Percentiles rank a stretch among this genome's conserved stretches.
Conservation (phyloP, 495 filamentous ascomycete species). For the Thozetella sp. region DNA sequence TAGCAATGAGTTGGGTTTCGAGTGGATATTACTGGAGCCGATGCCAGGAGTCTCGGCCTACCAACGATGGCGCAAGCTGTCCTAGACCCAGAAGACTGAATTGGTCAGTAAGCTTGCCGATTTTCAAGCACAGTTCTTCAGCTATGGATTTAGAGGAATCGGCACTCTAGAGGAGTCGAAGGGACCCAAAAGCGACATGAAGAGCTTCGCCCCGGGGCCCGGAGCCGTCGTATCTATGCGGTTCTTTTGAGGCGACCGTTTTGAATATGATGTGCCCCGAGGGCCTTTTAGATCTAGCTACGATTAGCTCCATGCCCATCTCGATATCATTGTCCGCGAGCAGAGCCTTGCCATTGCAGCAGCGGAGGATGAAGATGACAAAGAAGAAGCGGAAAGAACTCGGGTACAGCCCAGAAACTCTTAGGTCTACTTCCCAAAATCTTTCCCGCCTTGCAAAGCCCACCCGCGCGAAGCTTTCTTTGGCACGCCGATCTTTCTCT, state of each 20-base stretch:
- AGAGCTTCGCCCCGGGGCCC: background rate
- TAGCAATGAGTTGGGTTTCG: constrained; percentile 32
- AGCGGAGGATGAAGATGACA: background rate
- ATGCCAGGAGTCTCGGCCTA: background rate
- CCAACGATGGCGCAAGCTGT: background rate
- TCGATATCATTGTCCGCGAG: background rate
- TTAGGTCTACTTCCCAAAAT: background rate
- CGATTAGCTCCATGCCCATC: background rate
- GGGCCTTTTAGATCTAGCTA: background rate
- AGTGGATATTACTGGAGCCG: constrained; percentile 7
- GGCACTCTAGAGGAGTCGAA: background rate
- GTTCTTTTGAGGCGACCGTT: background rate
- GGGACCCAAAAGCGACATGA: background rate
- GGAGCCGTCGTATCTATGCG: background rate
- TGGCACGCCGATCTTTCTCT: background rate
- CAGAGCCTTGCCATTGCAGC: background rate
- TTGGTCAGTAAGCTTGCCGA: background rate
- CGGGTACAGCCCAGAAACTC: background rate
- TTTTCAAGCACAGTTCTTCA: background rate
- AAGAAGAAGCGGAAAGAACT: background rate
- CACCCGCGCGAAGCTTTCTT: background rate
- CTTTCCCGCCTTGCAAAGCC: background rate
- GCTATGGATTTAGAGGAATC: background rate
- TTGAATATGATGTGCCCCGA: background rate
- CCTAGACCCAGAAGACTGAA: background rate